phyloP scores from a whole-genome alignment of 129 eudicot species.

The Saussurea involucrata region DNA sequence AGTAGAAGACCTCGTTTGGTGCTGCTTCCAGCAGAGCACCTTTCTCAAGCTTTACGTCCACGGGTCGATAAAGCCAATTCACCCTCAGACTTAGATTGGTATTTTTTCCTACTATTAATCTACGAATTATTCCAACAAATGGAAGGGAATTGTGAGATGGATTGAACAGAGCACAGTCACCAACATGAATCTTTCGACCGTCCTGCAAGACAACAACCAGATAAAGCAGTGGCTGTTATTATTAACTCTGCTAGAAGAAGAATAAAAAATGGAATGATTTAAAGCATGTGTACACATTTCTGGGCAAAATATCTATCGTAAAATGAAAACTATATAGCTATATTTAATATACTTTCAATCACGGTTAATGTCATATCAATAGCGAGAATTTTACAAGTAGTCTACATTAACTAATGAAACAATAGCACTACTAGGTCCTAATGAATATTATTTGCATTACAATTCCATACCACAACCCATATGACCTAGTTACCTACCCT shows the following conservation, averaged over 20 bases:
- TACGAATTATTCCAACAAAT: conserved; percentile 71
- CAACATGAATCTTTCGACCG: conserved; percentile 63
- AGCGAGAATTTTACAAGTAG: background rate
- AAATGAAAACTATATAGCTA: background rate
- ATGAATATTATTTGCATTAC: background rate
- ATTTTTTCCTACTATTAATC: conserved; percentile 43
- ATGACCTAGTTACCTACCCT: background rate
- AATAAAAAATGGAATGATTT: background rate
- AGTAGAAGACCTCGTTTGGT: conserved; percentile 70
- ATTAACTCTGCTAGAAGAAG: background rate
- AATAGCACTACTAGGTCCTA: background rate
- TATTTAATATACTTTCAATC: background rate
- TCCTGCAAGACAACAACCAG: conserved; percentile 43
- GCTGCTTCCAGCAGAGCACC: conserved; percentile 48
- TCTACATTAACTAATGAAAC: background rate
- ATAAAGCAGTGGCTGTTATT: background rate
- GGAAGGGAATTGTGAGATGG: conserved; percentile 55
- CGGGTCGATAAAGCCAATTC: conserved; percentile 74
- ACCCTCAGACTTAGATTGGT: conserved; percentile 48
- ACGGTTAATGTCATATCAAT: background rate
- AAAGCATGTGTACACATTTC: background rate
- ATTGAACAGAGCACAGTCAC: conserved; percentile 86
- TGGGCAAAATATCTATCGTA: background rate
- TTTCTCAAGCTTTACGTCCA: conserved; percentile 62
- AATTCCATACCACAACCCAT: background rate